phyloP scores from a whole-genome alignment of 2,329 filamentous ascomycete species.

The Fonsecaea erecta region DNA sequence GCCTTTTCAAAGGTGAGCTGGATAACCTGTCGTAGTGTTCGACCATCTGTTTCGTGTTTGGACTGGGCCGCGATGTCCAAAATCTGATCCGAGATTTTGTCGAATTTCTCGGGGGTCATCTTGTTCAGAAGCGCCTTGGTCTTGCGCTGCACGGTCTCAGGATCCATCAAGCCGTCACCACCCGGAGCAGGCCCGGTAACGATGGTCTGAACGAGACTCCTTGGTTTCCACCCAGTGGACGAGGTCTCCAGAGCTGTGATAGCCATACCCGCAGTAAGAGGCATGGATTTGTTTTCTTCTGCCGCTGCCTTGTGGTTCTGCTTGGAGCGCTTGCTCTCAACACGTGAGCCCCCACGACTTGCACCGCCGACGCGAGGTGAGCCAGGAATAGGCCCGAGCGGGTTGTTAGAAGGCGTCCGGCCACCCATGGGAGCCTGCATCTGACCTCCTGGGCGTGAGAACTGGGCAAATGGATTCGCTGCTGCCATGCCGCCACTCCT shows the following conservation, averaged over 20 bases:
- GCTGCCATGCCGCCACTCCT: conserved; percentile 46
- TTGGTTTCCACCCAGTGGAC: conserved; percentile 85
- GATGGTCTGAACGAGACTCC: conserved; percentile 61
- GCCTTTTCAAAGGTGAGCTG: conserved; percentile 99
- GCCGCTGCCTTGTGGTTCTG: conserved; percentile 61
- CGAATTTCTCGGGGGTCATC: conserved; percentile 99
- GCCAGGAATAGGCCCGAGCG: conserved; percentile 65
- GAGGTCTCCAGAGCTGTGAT: conserved; percentile 78
- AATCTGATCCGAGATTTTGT: conserved; percentile 92
- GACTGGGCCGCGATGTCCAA: conserved; percentile 90
- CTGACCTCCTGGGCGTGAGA: conserved; percentile 62
- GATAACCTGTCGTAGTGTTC: conserved; percentile 95
- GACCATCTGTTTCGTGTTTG: conserved; percentile 91
- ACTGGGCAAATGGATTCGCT: conserved; percentile 62
- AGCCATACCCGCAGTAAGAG: conserved; percentile 80
- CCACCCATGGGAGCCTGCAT: conserved; percentile 63
- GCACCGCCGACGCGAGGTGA: conserved; percentile 74
- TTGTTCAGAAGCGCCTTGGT: conserved; percentile 99
- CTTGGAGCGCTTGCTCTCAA: conserved; percentile 57
- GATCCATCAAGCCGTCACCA: conserved; percentile 70
- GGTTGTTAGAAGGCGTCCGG: conserved; percentile 60
- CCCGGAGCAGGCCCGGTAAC: conserved; percentile 55
- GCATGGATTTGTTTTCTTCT: conserved; percentile 85
- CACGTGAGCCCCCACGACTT: conserved; percentile 57
- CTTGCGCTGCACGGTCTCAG: conserved; percentile 95